These are phyloP conservation scores for Exophiala mesophila DNA, from an alignment of 2,329 filamentous ascomycete genomes.

Conservation along the genomic window DNA sequence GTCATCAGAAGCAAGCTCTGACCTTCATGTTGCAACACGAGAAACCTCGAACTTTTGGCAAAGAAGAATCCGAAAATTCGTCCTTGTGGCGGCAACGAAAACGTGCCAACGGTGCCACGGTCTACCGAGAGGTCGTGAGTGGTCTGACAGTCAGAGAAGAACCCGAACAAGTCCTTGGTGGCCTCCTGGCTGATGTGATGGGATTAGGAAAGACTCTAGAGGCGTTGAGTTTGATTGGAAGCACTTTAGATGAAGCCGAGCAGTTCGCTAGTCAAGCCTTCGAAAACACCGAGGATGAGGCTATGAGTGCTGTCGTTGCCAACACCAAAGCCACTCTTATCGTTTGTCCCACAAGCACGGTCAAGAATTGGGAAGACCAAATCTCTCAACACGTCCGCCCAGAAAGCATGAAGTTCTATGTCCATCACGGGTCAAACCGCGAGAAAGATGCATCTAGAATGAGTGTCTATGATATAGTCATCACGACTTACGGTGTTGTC, in stretches of 20 bases:
- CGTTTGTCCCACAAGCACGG: slow-evolving; percentile 82
- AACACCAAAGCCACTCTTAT: slow-evolving; percentile 80
- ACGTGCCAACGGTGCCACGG: slow-evolving; percentile 52
- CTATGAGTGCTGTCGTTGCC: slow-evolving; percentile 43
- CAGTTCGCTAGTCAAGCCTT: slow-evolving; percentile 52
- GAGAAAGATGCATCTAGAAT: slow-evolving; percentile 65
- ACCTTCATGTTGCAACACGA: slow-evolving; percentile 82
- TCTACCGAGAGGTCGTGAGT: slow-evolving; percentile 82
- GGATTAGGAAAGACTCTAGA: slow-evolving; percentile 83
- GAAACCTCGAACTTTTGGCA: slow-evolving; percentile 55
- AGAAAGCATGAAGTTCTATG: slow-evolving; percentile 63
- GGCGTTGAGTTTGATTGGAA: slow-evolving; percentile 70
- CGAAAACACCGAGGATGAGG: slow-evolving; percentile 28
- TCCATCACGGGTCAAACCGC: slow-evolving; percentile 80
- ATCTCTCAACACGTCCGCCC: slow-evolving; percentile 73
- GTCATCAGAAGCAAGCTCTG: slow-evolving; percentile 85
- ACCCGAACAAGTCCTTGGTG: slow-evolving; percentile 65
- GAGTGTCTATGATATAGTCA: slow-evolving; percentile 71
- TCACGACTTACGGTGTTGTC: slow-evolving; percentile 89
- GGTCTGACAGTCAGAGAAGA: slow-evolving; percentile 57
- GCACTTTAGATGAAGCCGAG: slow-evolving; percentile 58
- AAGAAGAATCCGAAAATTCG: slow-evolving; percentile 57
- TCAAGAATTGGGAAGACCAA: slow-evolving; percentile 93
- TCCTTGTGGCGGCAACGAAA: slow-evolving; percentile 71
- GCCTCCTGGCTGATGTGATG: slow-evolving; percentile 82